Conservation (phyloP, 2,329 filamentous ascomycete genomes). For the Beauveria asiatica region DNA sequence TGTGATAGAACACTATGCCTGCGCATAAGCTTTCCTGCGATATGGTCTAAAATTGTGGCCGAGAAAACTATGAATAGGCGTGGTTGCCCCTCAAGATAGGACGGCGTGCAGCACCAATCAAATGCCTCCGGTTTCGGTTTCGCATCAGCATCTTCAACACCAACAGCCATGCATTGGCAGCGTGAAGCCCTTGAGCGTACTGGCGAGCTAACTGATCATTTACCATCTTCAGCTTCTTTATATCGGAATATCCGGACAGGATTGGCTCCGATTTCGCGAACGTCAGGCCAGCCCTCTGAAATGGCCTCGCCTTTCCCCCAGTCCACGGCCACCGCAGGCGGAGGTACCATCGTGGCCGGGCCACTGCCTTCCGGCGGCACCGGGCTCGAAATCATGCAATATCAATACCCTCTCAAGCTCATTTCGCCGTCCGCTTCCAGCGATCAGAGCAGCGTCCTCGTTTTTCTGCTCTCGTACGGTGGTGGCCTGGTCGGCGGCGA, state of each 20-base stretch:
- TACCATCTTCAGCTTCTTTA: not conserved
- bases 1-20: too few species aligned
- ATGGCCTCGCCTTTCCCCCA: slow-evolving; percentile 67
- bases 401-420: slow-evolving; percentile 92
- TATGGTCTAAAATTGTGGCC: not conserved
- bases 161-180: not conserved
- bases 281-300: not conserved
- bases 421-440: slow-evolving; percentile 67
- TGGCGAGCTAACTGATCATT: too few species aligned
- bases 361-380: slow-evolving; percentile 64
- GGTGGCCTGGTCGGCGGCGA: slow-evolving; percentile 89
- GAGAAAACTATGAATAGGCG: not conserved
- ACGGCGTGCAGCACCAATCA: not conserved
- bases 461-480: slow-evolving; percentile 90
- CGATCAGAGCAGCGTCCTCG: slow-evolving; percentile 59
- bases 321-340: slow-evolving; percentile 65
- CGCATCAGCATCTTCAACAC: not conserved
- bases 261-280: not conserved
- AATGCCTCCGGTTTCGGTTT: not conserved
- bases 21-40: too few species aligned
- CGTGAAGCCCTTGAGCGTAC: not conserved
- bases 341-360: slow-evolving; percentile 67
- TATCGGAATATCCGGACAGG: not conserved
- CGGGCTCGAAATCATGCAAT: slow-evolving; percentile 65
- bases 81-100: not conserved